Evolutionary conservation across 148 eudicot genomes (phyloP).

Genomic region (Vaccinium macrocarpon): DNA sequence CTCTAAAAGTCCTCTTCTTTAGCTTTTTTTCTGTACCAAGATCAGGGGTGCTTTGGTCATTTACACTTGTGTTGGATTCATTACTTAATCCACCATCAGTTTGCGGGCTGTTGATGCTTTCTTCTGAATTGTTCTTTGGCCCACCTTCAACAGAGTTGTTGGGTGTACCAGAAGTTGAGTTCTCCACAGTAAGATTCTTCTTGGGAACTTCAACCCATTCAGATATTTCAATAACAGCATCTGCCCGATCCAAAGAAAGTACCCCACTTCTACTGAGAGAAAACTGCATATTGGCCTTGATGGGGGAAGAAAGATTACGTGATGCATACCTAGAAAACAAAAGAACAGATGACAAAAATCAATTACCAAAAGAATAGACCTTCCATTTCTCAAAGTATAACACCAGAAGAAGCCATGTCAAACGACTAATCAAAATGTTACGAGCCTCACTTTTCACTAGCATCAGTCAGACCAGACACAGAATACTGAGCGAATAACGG

Average conservation of each 20-base stretch:
- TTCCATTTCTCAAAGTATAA: slow-evolving; percentile 3
- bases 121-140: slow-evolving; percentile 45
- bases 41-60: slow-evolving; percentile 42
- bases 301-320: slow-evolving; percentile 83
- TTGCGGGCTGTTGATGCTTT: slow-evolving; percentile 34
- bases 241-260: slow-evolving; percentile 78
- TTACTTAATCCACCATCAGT: slow-evolving; percentile 35
- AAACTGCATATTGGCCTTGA: slow-evolving; percentile 92
- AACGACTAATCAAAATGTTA: slow-evolving; percentile 15
- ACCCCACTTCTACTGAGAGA: slow-evolving; percentile 88
- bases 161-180: slow-evolving; percentile 60
- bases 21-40: slow-evolving; percentile 72
- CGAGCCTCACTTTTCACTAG: slow-evolving; percentile 70
- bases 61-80: slow-evolving; percentile 39
- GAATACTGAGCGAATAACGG: slow-evolving; percentile 65
- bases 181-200: slow-evolving; percentile 68
- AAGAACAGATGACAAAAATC: not conserved
- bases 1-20: slow-evolving; percentile 84
- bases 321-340: slow-evolving; percentile 60
- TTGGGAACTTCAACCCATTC: slow-evolving; percentile 97
- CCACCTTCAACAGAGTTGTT: slow-evolving; percentile 54
- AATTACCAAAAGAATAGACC: not conserved
- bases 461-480: slow-evolving; percentile 75
- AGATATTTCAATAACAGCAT: slow-evolving; percentile 84
- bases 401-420: not conserved